A percentile compares a stretch with the other conserved stretches of the same genome.
Conservation (phyloP, 2,329 filamentous ascomycete species). For the Xylariaceae sp. region DNA sequence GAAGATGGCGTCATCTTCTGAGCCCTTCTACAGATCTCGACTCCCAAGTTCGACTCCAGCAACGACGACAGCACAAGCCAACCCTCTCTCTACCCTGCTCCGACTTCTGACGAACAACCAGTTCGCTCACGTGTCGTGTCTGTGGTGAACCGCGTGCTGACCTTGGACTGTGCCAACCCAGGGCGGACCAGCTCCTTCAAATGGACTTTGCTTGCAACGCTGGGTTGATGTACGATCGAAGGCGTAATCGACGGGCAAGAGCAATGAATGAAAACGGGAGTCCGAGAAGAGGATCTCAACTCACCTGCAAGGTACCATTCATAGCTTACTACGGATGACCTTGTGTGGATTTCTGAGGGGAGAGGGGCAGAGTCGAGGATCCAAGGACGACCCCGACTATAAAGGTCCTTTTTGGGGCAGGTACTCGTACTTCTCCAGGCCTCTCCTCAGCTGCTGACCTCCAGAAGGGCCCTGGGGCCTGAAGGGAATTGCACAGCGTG, state of each 20-base stretch:
- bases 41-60: background rate
- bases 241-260: background rate
- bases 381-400: background rate
- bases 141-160: background rate
- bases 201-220: background rate
- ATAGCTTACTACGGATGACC: background rate
- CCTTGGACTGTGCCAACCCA: background rate
- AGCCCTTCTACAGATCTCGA: no score
- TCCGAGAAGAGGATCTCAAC: background rate
- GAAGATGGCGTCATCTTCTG: constrained; percentile 47
- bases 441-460: background rate
- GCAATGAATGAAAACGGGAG: background rate
- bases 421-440: background rate
- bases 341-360: background rate
- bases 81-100: background rate
- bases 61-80: background rate
- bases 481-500: no score
- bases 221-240: background rate
- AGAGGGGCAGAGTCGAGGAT: background rate
- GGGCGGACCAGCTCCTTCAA: background rate
- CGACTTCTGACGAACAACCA: background rate
- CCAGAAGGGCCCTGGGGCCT: no score
- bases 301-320: background rate
- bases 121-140: background rate
- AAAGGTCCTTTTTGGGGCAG: background rate